Percentiles rank a stretch among this genome's conserved stretches.
Evolutionary conservation across 164 flowering plant genomes (phyloP).

Genomic region (Akebia trifoliata): DNA sequence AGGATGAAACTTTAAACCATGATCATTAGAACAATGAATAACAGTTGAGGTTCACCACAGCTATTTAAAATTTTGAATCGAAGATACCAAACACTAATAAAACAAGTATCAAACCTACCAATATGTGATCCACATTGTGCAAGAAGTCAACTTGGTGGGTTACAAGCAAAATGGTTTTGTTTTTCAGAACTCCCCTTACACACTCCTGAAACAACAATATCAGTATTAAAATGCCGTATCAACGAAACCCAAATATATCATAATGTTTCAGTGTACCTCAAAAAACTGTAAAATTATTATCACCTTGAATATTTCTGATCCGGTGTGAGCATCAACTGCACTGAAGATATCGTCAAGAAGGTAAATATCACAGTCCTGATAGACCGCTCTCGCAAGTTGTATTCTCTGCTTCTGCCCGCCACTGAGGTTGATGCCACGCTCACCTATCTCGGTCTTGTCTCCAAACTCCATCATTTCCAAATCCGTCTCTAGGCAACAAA

Average conservation of each 20-base stretch:
- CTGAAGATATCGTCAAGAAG: slow-evolving; percentile 96
- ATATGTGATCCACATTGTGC: slow-evolving; percentile 78
- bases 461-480: slow-evolving; percentile 98
- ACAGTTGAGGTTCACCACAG: too few relatives aligned
- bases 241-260: not conserved
- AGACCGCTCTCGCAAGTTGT: slow-evolving; percentile 97
- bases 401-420: slow-evolving; percentile 99
- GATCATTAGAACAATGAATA: too few relatives aligned
- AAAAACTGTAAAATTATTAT: not conserved
- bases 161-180: slow-evolving; percentile 84
- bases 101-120: slow-evolving; percentile 47
- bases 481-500: slow-evolving; percentile 79
- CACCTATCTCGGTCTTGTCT: slow-evolving; percentile 99
- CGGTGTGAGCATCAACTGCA: slow-evolving; percentile 99
- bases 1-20: too few relatives aligned
- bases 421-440: slow-evolving; percentile 97
- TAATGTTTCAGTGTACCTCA: not conserved
- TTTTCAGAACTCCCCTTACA: slow-evolving; percentile 71
- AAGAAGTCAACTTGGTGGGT: slow-evolving; percentile 98
- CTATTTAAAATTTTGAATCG: too few relatives aligned
- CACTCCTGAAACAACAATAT: slow-evolving; percentile 61
- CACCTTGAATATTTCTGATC: slow-evolving; percentile 93
- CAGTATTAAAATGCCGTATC: not conserved
- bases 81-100: too few relatives aligned
- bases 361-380: slow-evolving; percentile 89